Conservation (phyloP, 2,329 filamentous ascomycete species). For the Sclerotinia sclerotiorum region DNA sequence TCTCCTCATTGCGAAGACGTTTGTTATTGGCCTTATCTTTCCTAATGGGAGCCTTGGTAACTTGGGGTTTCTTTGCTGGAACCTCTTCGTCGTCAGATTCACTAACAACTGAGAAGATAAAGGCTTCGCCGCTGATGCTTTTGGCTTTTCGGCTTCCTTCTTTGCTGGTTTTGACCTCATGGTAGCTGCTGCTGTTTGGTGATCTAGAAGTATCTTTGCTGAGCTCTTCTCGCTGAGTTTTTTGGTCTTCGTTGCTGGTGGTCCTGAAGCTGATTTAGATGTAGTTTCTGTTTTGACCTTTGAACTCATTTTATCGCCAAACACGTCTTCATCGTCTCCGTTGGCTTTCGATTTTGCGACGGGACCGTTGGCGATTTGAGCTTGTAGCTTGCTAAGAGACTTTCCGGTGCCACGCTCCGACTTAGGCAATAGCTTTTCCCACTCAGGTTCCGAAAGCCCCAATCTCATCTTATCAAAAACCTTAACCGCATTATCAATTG, state of each 20-base stretch:
- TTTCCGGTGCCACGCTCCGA: constrained; percentile 61
- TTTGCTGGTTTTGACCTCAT: constrained; percentile 29
- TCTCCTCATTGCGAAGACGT: constrained; percentile 49
- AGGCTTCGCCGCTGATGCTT: constrained; percentile 16
- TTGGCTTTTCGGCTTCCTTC: constrained; percentile 26
- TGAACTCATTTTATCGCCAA: constrained; percentile 39
- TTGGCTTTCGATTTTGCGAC: constrained; percentile 52
- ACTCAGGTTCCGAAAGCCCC: constrained; percentile 55
- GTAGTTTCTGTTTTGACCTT: constrained; percentile 46
- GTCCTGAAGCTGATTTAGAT: constrained; percentile 53
- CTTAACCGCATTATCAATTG: constrained; percentile 60
- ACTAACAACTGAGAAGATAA: constrained; percentile 39
- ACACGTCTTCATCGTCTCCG: constrained; percentile 46
- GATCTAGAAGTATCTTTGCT: too few relatives aligned
- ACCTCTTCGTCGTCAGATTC: constrained; percentile 39
- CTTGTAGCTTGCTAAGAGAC: constrained; percentile 61
- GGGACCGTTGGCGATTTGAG: constrained; percentile 55
- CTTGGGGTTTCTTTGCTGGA: constrained; percentile 12
- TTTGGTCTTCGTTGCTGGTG: constrained; percentile 54
- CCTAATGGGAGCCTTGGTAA: constrained; percentile 43
- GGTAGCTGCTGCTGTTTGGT: constrained; percentile 31
- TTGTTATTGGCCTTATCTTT: constrained; percentile 47
- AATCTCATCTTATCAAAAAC: constrained; percentile 60
- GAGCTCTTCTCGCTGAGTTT: constrained; percentile 53
- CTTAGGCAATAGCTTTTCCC: constrained; percentile 60